Evolutionary conservation across 139 green algal genomes (phyloP).

Genomic region (Closterium sp.): DNA sequence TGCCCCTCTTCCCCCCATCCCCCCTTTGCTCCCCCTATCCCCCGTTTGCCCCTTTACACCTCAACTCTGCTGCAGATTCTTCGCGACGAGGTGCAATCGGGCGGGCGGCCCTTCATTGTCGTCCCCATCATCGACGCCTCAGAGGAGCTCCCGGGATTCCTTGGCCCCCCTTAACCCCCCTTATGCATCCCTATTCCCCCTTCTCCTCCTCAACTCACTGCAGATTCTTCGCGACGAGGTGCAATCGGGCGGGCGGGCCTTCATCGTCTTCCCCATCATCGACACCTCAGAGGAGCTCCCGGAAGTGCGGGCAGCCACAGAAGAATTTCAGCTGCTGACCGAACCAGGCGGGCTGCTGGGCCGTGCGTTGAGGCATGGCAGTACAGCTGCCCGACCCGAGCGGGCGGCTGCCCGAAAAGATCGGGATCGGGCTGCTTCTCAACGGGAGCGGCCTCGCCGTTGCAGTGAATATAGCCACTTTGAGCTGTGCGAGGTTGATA

Average conservation of each 20-base stretch:
- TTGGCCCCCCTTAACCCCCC: neutral
- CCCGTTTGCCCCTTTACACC: too few relatives aligned
- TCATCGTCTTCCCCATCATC: conserved; percentile 49
- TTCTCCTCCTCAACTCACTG: neutral
- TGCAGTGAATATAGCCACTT: too few relatives aligned
- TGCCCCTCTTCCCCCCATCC: too few relatives aligned
- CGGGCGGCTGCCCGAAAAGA: too few relatives aligned
- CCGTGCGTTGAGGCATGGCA: neutral
- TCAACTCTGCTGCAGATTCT: conserved; percentile 21
- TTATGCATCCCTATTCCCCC: neutral
- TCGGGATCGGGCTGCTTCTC: too few relatives aligned
- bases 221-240: conserved; percentile 48
- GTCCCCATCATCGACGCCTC: conserved; percentile 36
- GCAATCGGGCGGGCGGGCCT: conserved; percentile 29
- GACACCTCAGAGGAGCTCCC: conserved; percentile 23
- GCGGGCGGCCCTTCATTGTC: conserved; percentile 4
- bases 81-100: neutral
- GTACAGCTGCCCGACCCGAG: too few relatives aligned
- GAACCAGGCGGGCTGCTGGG: neutral
- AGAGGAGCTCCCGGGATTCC: neutral
- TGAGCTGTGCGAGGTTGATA: too few relatives aligned
- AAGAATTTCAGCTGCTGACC: conserved; percentile 19
- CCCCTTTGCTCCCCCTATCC: too few relatives aligned
- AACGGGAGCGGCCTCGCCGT: too few relatives aligned
- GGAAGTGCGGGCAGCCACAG: neutral